These are phyloP conservation scores for Rubroshorea leprosula DNA, from an alignment of 345 rosid species.

Conservation along the genomic window DNA sequence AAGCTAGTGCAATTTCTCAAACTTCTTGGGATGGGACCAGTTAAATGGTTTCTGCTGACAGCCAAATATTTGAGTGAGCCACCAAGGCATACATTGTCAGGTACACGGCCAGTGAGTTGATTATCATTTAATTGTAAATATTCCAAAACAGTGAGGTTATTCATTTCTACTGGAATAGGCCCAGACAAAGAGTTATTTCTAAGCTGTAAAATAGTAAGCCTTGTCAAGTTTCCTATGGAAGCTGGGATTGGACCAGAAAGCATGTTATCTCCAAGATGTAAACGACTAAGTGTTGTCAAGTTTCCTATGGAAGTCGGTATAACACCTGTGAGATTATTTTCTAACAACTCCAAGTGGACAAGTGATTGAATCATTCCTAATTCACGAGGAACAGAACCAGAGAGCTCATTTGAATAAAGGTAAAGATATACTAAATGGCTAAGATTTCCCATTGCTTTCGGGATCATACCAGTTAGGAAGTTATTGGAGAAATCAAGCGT, in stretches of 20 bases:
- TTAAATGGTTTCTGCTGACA: slow-evolving; percentile 7
- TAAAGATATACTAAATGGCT: neutral
- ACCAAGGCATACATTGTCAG: slow-evolving; percentile 15
- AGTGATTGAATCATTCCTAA: slow-evolving; percentile 14
- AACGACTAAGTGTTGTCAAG: too few relatives aligned
- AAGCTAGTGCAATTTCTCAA: slow-evolving; percentile 28
- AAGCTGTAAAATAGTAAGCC: too few relatives aligned
- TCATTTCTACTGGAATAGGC: neutral
- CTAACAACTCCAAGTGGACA: too few relatives aligned
- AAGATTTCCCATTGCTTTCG: slow-evolving; percentile 16
- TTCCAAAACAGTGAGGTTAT: neutral
- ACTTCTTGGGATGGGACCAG: slow-evolving; percentile 27
- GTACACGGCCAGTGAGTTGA: slow-evolving; percentile 18
- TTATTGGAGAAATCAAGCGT: slow-evolving; percentile 20
- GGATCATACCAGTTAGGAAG: slow-evolving; percentile 23
- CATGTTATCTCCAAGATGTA: too few relatives aligned
- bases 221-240: too few relatives aligned
- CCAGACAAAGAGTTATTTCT: neutral
- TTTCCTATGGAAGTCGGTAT: slow-evolving; percentile 24
- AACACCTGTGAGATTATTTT: slow-evolving; percentile 21
- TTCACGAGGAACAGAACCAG: slow-evolving; percentile 20
- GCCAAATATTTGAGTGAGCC: neutral
- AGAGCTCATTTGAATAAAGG: slow-evolving; percentile 12
- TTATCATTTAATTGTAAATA: slow-evolving; percentile 7
- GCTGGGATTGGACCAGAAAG: slow-evolving; percentile 23